Evolutionary conservation across 495 filamentous ascomycete species (phyloP), one percentile per base, ranked within the genome.

Genomic region (Annulohypoxylon stygium): DNA sequence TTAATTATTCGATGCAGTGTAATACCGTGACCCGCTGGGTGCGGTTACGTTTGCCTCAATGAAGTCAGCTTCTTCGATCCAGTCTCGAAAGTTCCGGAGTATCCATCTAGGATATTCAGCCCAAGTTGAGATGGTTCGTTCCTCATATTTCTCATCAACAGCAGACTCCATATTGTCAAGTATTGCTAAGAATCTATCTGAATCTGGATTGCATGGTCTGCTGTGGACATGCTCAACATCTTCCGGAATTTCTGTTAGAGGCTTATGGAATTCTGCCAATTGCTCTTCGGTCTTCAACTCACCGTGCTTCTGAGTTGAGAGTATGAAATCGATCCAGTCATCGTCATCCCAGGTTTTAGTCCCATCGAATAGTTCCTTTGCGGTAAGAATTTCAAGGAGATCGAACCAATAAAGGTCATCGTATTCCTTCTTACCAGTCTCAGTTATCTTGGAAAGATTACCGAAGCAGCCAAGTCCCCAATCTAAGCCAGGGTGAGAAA

Each of bases 21-120:
- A 69, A 23, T 69, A 66, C 2, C 65, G 54, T 11, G 66, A 69
- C 10, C 66, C 71, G 10, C 7, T 23, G 4, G 71, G 66, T 20
- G 43, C 50, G 12, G 23, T 45, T 6, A 45, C 50, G 18, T 65
- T 26, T 11, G 67, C 6, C 39, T 75, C 72, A 4, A 68, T 26
- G 10, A 70, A 67, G 3, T 68, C 72, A 2, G 64, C 61, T 33
- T 67, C 72, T 16, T 70, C 72, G 9, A 75, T 71, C 72, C 72
- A 75, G 41, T 75, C 72, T 9, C 9, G 23, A 45, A 71, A 70
- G 36, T 11, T 23, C 5, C 14, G 26, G 1, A 25, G 26, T 2
- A 1, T 7, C 50, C 30, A 55, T 18, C 25, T 33, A 43, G 36
- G 26, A 34, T 48, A 18, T 33, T 26, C 25, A 16, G 33, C 3